Evolutionary conservation across 805 yeast species (phyloP), one percentile per base, ranked within the genome.

Genomic region (Grigorovia humatica): DNA sequence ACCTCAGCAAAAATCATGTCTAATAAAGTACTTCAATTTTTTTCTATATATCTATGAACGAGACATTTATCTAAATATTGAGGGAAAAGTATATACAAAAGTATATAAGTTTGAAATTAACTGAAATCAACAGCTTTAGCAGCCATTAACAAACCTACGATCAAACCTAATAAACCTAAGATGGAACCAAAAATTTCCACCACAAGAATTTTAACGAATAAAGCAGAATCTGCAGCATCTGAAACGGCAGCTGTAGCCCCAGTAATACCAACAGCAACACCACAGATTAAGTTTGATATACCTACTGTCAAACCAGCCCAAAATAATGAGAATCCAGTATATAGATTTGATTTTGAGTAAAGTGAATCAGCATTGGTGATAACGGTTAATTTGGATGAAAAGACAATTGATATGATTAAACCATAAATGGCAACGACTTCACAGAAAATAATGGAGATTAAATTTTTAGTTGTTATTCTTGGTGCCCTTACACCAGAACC

Each of bases 261-360:
- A 15, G 99, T 93, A 55, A 93, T 78, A 56, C 99, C 99, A 48
- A 93, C 99, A 3, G 96, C 91, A 51, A 93, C 75, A 74, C 99
- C 99, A 77, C 99, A 93, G 54, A 93, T 84, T 68, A 93, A 78
- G 70, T 93, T 93, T 62, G 95, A 82, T 35, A 87, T 67, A 43
- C 99, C 99, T 48, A 93, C 99, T 5, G 99, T 93, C 49, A 90
- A 65, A 30, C 99, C 99, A 27, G 97, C 99, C 99, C 99, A 93
- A 70, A 93, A 93, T 55, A 93, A 75, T 8, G 98, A 82, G 66
- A 82, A 93, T 7, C 99, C 99, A 4, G 99, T 93, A 72, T 88
- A 93, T 61, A 90, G 73, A 71, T 93, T 93, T 51, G 84, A 86
- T 63, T 82, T 80, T n/a, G 96, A 79, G 64, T 74, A 81, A 52